These are phyloP conservation scores for Calonectria henricotiae DNA, from an alignment of 2,329 filamentous ascomycete species.

Conservation along the genomic window DNA sequence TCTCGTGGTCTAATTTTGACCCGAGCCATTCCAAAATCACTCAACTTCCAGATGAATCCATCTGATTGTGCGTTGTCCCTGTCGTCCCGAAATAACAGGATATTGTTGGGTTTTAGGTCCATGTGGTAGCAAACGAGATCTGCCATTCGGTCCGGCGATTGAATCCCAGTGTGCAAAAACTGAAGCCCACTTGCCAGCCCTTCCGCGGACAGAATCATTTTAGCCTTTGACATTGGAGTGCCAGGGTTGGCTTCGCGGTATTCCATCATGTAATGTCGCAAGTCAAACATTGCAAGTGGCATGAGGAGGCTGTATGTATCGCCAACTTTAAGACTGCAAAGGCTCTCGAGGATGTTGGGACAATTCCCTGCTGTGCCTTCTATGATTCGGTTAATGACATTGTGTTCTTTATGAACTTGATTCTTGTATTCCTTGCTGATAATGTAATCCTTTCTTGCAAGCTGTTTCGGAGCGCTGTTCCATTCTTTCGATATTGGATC, in stretches of 20 bases:
- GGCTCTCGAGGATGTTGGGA: slow-evolving; percentile 9
- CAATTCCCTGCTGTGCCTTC: slow-evolving; percentile 4
- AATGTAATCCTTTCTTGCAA: slow-evolving; percentile 10
- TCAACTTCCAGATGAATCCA: slow-evolving; percentile 16
- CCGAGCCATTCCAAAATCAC: slow-evolving; percentile 20
- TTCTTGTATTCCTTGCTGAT: neutral
- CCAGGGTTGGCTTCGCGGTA: neutral
- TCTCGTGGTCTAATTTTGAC: neutral
- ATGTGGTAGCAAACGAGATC: slow-evolving; percentile 23
- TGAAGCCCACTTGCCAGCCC: neutral
- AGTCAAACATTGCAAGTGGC: slow-evolving; percentile 12
- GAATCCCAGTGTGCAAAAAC: slow-evolving; percentile 14
- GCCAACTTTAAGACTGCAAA: slow-evolving; percentile 10
- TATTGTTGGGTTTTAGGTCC: slow-evolving; percentile 24
- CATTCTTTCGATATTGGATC: neutral
- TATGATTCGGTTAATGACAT: slow-evolving; percentile 1
- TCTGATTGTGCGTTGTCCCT: neutral
- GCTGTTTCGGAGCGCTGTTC: neutral
- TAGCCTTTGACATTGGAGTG: neutral
- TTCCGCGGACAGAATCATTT: slow-evolving; percentile 6
- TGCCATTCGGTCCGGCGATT: neutral
- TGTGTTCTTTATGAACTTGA: neutral
- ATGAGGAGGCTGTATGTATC: slow-evolving; percentile 18
- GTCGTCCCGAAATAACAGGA: neutral
- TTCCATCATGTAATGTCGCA: slow-evolving; percentile 16